phyloP scores from a whole-genome alignment of 257 asterid genomes.

The Oldenlandia corymbosa region DNA sequence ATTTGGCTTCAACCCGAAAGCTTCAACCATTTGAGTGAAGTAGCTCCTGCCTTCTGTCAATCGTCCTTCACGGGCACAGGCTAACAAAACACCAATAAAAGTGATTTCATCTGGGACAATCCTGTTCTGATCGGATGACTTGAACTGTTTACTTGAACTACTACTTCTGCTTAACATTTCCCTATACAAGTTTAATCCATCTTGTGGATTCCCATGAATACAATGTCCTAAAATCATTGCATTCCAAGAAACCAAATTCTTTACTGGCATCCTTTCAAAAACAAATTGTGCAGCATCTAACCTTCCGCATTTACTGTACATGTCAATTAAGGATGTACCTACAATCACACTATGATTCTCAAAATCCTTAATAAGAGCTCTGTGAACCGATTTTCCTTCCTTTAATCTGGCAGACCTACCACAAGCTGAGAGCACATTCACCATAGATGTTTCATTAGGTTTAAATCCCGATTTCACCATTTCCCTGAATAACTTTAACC shows the following conservation, averaged over 20 bases:
- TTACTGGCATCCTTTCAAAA: slow-evolving; percentile 44
- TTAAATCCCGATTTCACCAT: slow-evolving; percentile 32
- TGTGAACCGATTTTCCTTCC: slow-evolving; percentile 72
- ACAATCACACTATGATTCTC: slow-evolving; percentile 33
- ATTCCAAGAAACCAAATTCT: slow-evolving; percentile 55
- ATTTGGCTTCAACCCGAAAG: slow-evolving; percentile 37
- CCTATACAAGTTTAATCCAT: slow-evolving; percentile 38
- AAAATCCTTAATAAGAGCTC: slow-evolving; percentile 39
- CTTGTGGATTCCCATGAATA: slow-evolving; percentile 50
- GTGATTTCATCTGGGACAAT: slow-evolving; percentile 58
- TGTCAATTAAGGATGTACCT: slow-evolving; percentile 47
- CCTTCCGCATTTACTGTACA: slow-evolving; percentile 66
- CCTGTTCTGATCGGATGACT: not conserved
- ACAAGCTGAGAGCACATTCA: slow-evolving; percentile 54
- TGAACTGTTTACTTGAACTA: slow-evolving; percentile 6
- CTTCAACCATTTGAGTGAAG: slow-evolving; percentile 41
- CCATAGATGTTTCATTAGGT: slow-evolving; percentile 41
- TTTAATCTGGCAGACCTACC: slow-evolving; percentile 64
- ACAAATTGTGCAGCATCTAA: slow-evolving; percentile 40
- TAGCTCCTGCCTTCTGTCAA: slow-evolving; percentile 39
- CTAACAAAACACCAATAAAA: slow-evolving; percentile 62
- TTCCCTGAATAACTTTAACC: slow-evolving; percentile 52
- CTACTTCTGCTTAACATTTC: slow-evolving; percentile 32
- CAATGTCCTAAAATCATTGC: slow-evolving; percentile 62
- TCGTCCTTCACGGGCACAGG: slow-evolving; percentile 53